Conservation (phyloP, 2,329 filamentous ascomycete genomes). For the Aspergillus sp. region DNA sequence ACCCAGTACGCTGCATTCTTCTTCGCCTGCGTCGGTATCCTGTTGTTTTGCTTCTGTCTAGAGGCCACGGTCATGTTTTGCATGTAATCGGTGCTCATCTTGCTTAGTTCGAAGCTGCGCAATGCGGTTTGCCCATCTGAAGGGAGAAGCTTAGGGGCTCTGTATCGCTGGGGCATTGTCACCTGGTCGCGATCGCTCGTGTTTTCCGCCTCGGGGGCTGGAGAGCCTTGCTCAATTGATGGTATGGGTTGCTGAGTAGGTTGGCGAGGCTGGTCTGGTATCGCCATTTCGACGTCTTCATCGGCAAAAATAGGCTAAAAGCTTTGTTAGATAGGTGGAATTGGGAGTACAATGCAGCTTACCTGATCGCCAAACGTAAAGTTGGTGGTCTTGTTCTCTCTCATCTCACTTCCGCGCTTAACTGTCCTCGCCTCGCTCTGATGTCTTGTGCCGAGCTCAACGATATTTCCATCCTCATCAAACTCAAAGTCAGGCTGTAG, state of each 20-base stretch:
- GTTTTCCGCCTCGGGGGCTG: not conserved
- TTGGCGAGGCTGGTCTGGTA: not conserved
- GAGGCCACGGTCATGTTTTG: slow-evolving; percentile 61
- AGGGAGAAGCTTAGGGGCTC: slow-evolving; percentile 46
- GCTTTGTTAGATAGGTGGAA: not conserved
- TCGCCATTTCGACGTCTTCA: slow-evolving; percentile 34
- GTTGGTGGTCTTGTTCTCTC: slow-evolving; percentile 41
- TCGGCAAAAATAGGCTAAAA: slow-evolving; percentile 32
- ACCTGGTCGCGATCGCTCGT: slow-evolving; percentile 17
- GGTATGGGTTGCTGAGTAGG: not conserved
- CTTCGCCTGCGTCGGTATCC: slow-evolving; percentile 55
- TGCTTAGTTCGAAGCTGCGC: slow-evolving; percentile 58
- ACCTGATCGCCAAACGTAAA: slow-evolving; percentile 25
- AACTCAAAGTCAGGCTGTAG: slow-evolving; percentile 64
- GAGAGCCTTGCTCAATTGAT: not conserved
- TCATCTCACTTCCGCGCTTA: slow-evolving; percentile 39
- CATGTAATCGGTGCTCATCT: slow-evolving; percentile 64
- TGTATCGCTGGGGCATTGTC: slow-evolving; percentile 33
- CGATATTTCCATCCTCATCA: slow-evolving; percentile 64
- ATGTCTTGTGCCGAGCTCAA: slow-evolving; percentile 46
- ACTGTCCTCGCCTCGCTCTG: slow-evolving; percentile 19
- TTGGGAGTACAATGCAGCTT: not conserved
- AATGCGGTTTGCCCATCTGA: slow-evolving; percentile 58
- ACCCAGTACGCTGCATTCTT: slow-evolving; percentile 68
- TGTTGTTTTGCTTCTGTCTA: slow-evolving; percentile 51